A percentile compares a stretch with the other conserved stretches of the same genome.
These are phyloP conservation scores for Oryza longistaminata DNA, from an alignment of 176 grass and related monocot genomes.

Conservation along the genomic window DNA sequence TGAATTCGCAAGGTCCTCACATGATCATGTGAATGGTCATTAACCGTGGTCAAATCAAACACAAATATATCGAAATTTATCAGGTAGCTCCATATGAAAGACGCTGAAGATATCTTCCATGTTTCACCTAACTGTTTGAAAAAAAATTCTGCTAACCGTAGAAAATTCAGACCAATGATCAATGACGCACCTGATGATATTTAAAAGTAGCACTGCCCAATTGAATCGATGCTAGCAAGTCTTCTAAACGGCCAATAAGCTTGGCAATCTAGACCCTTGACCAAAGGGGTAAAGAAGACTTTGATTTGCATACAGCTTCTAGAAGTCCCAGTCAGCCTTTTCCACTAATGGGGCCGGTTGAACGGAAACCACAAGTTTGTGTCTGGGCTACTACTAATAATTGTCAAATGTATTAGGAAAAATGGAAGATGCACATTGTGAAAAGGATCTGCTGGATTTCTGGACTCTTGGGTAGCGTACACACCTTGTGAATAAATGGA, in stretches of 20 bases:
- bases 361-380: not conserved
- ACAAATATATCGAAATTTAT: not conserved
- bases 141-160: not conserved
- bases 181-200: conserved; percentile 2
- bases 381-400: not conserved
- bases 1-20: not conserved
- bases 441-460: not conserved
- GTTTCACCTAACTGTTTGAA: not conserved
- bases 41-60: not conserved
- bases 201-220: not conserved
- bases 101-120: not conserved
- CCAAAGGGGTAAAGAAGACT: not conserved
- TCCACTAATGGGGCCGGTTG: not conserved
- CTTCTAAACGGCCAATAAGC: conserved; percentile 14
- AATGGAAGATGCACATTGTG: not conserved
- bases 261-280: conserved; percentile 14
- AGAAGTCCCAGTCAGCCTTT: not conserved
- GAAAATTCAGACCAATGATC: conserved; percentile 21
- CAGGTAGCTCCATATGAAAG: not conserved
- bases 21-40: not conserved
- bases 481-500: not conserved
- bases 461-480: not conserved
- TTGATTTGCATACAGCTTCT: conserved; percentile 20
- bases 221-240: not conserved
- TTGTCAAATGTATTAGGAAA: not conserved